A percentile compares a stretch with the other conserved stretches of the same genome.
Evolutionary conservation across 345 rosid genomes (phyloP).

Genomic region (Dipteronia dyeriana): DNA sequence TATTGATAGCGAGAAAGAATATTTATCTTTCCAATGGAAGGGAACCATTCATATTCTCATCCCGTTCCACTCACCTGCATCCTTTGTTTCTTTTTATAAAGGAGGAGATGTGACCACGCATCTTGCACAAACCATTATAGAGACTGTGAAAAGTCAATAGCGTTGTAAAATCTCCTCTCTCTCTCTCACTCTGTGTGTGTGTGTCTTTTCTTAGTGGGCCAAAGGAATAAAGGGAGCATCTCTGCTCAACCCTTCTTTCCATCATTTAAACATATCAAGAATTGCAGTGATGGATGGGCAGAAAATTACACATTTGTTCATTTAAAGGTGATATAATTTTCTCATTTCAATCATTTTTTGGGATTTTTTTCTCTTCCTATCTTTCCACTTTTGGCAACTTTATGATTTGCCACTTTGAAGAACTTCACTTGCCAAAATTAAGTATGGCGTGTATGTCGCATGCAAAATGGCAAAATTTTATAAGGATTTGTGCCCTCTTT

Average conservation of each 20-base stretch:
- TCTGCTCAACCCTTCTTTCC: conserved; percentile 19
- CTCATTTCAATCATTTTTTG: conserved; percentile 21
- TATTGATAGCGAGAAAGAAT: conserved; percentile 33
- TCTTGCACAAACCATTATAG: conserved; percentile 20
- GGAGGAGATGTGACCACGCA: conserved; percentile 27
- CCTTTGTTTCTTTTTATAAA: conserved; percentile 27
- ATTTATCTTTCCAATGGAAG: conserved; percentile 23
- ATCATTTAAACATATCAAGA: conserved; percentile 12
- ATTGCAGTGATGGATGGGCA: conserved; percentile 9
- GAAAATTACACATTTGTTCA: conserved; percentile 15
- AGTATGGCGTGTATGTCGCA: background rate
- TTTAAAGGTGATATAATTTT: conserved; percentile 28
- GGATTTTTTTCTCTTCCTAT: background rate
- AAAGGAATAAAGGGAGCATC: conserved; percentile 27
- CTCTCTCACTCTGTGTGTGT: background rate
- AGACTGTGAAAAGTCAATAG: conserved; percentile 5
- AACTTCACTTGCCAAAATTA: conserved; percentile 4
- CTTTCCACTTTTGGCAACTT: conserved; percentile 12
- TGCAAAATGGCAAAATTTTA: background rate
- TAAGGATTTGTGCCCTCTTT: background rate
- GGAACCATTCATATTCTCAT: conserved; percentile 26
- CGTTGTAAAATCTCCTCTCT: conserved; percentile 7
- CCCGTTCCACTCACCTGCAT: conserved; percentile 15
- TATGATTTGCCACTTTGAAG: background rate
- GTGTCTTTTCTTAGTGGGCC: conserved; percentile 15